These are phyloP conservation scores for Paramecium sonneborni DNA, from an alignment of 73 alveolate genomes.

Conservation along the genomic window DNA sequence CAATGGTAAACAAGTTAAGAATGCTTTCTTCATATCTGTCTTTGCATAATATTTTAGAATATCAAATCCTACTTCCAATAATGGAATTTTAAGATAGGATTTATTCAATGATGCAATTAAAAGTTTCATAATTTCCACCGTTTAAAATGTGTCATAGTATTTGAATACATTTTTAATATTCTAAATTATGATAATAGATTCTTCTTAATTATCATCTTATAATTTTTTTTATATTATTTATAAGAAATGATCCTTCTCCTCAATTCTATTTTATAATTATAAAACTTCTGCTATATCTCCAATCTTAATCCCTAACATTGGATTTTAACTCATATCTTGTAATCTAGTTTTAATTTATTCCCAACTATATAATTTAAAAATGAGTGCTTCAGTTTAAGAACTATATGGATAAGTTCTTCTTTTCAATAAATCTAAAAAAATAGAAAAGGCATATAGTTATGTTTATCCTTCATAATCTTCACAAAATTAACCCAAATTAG, in stretches of 20 bases:
- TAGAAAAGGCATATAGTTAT: not conserved
- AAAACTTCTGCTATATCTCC: not conserved
- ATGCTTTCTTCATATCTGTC: not conserved
- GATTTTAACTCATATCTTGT: not conserved
- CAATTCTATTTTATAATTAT: not conserved
- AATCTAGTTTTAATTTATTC: not conserved
- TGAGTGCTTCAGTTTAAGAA: not conserved
- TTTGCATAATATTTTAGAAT: not conserved
- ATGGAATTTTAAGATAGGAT: not conserved
- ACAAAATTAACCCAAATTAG: not conserved
- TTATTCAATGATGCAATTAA: not conserved
- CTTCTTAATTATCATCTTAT: not conserved
- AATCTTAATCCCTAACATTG: not conserved
- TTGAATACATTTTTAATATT: not conserved
- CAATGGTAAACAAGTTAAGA: not conserved
- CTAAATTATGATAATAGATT: not conserved
- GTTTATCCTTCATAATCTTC: slow-evolving; percentile 20
- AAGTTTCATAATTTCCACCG: not conserved
- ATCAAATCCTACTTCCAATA: not conserved
- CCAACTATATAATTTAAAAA: slow-evolving; percentile 1
- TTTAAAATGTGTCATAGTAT: not conserved
- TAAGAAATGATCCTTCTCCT: not conserved
- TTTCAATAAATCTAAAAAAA: not conserved
- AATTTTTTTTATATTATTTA: not conserved
- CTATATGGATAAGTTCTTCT: not conserved